These are phyloP conservation scores for Alternaria longipes DNA, from an alignment of 2,329 filamentous ascomycete species.

Conservation along the genomic window DNA sequence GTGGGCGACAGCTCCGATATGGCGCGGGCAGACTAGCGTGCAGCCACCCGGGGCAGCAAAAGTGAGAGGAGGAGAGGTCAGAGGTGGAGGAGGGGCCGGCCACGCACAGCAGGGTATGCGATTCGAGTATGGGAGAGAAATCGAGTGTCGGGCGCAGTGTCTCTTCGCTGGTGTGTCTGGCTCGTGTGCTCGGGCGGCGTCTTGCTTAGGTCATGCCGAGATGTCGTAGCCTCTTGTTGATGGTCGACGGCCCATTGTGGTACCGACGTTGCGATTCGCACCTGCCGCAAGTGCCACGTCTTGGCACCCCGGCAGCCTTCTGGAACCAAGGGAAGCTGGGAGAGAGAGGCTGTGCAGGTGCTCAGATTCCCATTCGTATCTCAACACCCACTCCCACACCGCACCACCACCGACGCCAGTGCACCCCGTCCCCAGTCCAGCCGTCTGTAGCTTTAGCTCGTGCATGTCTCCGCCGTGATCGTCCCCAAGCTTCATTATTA, in stretches of 20 bases:
- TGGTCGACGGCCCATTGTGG: slow-evolving; percentile 14
- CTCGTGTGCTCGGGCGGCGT: slow-evolving; percentile 19
- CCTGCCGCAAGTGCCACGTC: slow-evolving; percentile 18
- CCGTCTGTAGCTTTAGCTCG: slow-evolving; percentile 16
- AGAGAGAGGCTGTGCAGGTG: slow-evolving; percentile 19
- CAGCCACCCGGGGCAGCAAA: slow-evolving; percentile 20
- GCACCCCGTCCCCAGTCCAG: slow-evolving; percentile 15
- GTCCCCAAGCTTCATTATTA: slow-evolving; percentile 27
- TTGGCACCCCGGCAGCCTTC: slow-evolving; percentile 19
- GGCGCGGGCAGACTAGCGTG: slow-evolving; percentile 16
- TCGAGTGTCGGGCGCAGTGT: too few relatives aligned
- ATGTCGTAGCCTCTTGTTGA: slow-evolving; percentile 12
- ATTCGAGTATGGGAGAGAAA: too few relatives aligned
- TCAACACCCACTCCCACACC: slow-evolving; percentile 14
- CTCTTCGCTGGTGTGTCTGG: neutral
- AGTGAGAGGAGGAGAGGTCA: slow-evolving; percentile 21
- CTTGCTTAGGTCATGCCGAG: slow-evolving; percentile 6
- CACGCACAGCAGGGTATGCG: slow-evolving; percentile 17
- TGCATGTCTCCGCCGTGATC: slow-evolving; percentile 25
- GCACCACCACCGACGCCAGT: slow-evolving; percentile 14
- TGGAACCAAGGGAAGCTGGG: slow-evolving; percentile 13
- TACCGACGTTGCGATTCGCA: slow-evolving; percentile 21
- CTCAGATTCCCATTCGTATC: slow-evolving; percentile 17
- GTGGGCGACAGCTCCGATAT: slow-evolving; percentile 25
- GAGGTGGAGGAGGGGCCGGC: slow-evolving; percentile 27